Base-by-base conservation (phyloP, 2,329 filamentous ascomycete genomes). In the Davidsoniella neocaledoniae region DNA sequence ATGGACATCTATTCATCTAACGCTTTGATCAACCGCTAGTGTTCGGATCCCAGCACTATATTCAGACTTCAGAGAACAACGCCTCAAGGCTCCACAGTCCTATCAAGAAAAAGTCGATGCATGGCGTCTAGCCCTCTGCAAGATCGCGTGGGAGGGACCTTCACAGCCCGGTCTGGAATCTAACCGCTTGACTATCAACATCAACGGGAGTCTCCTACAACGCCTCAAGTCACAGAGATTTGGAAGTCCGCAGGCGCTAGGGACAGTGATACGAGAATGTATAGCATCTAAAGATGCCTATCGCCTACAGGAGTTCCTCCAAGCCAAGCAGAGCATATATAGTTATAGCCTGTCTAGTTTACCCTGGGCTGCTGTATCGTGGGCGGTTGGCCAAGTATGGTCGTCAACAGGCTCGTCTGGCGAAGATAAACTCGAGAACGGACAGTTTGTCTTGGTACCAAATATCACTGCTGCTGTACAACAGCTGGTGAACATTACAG, bases 31-130 rank as follows among this genome's bases (percentile, higher is more conserved):
- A 9, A 17, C 17, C 55, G 64, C 62, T 56, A 86, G 81, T 66
- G 75, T 80, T 55, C 83, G 87, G 46, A 72, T 94, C 10, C 80
- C 85, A 10, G 88, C 86, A 4, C 77, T 94, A 43, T 94, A 93
- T 66, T 88, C 86, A 44, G 87, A 94, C 62, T 94, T 94, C 60
- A 71, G 77, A 37, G 66, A 76, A 4, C 86, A 90, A 57, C 74
- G 74, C 58, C 76, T 74, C 38, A 76, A 83, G 19, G 90, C 94
- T 60, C 85, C 86, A 1, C 86, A 93, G 62, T 86, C 86, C 58
- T 94, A 86, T 67, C 67, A 71, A 17, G 85, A 86, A 41, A 94
- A 94, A 62, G 70, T 86, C 40, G 67, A 73, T 5, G 84, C 86
- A 48, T 94, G 87, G 87, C 77, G 81, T 52, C 74, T 75, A 38